Percentiles rank a stretch among this genome's conserved stretches.
These are phyloP conservation scores for Metschnikowia henanensis DNA, from an alignment of 805 yeast species.

Conservation along the genomic window DNA sequence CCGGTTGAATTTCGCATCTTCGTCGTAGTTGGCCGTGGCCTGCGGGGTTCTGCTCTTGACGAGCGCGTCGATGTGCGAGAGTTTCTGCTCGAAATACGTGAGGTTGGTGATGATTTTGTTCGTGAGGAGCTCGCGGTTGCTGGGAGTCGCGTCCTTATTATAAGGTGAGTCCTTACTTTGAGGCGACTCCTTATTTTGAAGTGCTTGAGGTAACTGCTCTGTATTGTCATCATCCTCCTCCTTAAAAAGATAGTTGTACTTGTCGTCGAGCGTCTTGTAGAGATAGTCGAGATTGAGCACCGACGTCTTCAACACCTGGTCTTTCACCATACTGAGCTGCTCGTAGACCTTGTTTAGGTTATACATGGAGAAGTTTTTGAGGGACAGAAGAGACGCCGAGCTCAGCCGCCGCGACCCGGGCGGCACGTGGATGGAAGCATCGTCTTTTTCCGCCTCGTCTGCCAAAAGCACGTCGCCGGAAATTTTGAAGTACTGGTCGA, in stretches of 20 bases:
- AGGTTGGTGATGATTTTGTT: constrained; percentile 42
- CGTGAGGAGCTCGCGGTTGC: constrained; percentile 29
- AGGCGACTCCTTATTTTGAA: no score
- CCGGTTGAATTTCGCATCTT: constrained; percentile 32
- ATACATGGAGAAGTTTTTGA: constrained; percentile 32
- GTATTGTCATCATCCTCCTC: constrained; percentile 16
- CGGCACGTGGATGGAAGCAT: no score
- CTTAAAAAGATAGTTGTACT: constrained; percentile 37
- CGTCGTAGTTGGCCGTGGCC: constrained; percentile 27
- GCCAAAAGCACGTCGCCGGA: constrained; percentile 15
- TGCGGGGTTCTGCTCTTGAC: constrained; percentile 34
- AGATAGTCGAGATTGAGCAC: constrained; percentile 39
- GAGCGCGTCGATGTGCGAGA: constrained; percentile 37
- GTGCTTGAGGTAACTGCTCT: not conserved
- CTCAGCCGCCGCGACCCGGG: constrained; percentile 24
- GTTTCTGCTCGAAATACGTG: constrained; percentile 42
- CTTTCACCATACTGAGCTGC: constrained; percentile 34
- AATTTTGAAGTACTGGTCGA: constrained; percentile 40
- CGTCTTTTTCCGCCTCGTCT: not conserved
- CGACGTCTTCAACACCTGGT: constrained; percentile 37
- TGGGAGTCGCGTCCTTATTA: constrained; percentile 9
- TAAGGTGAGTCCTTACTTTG: no score
- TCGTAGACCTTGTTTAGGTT: constrained; percentile 37
- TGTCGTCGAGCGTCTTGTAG: constrained; percentile 41
- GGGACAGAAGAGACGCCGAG: constrained; percentile 28